Base-by-base conservation (phyloP, 345 rosid species). In the Mallotus nudiflorus region DNA sequence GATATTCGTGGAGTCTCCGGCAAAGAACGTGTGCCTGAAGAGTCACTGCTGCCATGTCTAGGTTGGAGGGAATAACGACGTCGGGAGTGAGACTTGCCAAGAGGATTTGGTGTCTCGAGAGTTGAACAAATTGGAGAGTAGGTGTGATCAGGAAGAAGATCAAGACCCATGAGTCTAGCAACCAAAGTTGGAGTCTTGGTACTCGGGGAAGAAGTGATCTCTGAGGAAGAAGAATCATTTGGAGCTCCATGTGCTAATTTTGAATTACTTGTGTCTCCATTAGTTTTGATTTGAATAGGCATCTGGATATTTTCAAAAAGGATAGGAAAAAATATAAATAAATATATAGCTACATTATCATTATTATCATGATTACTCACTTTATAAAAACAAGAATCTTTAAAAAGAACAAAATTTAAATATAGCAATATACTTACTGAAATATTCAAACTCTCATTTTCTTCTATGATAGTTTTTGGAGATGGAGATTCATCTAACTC, bases 161-260 rank as follows among this genome's bases (percentile, higher is more conserved):
- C 98, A 20, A 94, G 96, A 54, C 98, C 98, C 98, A 94, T 94
- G 29, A 94, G 89, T 63, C 97, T 82, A 19, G 97, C 98, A 0
- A 94, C 95, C 52, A 94, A 78, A 58, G 80, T 91, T 33, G 98
- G 98, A 22, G 96, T 88, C 81, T 85, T 89, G 74, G 88, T 78
- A 15, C 85, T 84, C 9, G 97, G 95, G 25, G 98, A 89, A 68
- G 82, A 69, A 84, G 81, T 78, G 39, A 80, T 83, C 60, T 85
- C 96, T 51, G 91, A 82, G 9, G 82, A 87, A 52, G 78, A 81
- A 16, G 79, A 82, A 1, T 74, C 76, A 14, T 49, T 71, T 56
- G 72, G 25, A 37, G 66, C 59, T 63, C 58, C 80, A 24, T 46
- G 45, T 22, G 45, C 27, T 79, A n/a, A n/a, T n/a, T 69, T 83